phyloP scores from a whole-genome alignment of 768 basidiomycete species.

The Pleurotus eryngii region DNA sequence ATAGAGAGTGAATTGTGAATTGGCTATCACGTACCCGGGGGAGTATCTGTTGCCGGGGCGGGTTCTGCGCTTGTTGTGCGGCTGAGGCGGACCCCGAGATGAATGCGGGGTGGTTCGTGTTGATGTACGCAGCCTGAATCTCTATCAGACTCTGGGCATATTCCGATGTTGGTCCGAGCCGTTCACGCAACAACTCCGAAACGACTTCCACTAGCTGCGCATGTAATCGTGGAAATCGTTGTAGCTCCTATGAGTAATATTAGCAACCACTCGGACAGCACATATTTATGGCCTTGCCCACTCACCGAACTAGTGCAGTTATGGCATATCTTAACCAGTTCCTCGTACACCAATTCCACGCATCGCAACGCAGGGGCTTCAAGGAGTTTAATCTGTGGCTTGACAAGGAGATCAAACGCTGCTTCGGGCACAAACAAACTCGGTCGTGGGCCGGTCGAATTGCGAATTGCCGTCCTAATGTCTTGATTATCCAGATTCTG shows the following conservation, averaged over 20 bases:
- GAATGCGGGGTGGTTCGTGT: constrained; percentile 97
- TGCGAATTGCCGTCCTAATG: constrained; percentile 96
- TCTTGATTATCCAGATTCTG: constrained; percentile 90
- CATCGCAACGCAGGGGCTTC: constrained; percentile 94
- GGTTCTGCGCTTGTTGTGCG: constrained; percentile 43
- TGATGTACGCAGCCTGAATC: constrained; percentile 99
- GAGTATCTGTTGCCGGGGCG: constrained; percentile 39
- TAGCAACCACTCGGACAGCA: neutral
- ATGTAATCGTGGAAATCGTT: constrained; percentile 92
- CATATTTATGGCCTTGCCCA: constrained; percentile 7
- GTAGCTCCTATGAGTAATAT: constrained; percentile 64
- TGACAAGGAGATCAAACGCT: constrained; percentile 94
- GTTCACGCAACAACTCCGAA: constrained; percentile 92
- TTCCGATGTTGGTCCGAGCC: constrained; percentile 94
- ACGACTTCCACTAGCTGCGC: constrained; percentile 94
- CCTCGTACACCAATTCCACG: constrained; percentile 97
- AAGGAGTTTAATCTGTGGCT: constrained; percentile 95
- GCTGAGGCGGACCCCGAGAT: constrained; percentile 72
- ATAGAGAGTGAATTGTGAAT: constrained; percentile 2
- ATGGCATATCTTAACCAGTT: constrained; percentile 98
- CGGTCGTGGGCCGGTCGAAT: constrained; percentile 95
- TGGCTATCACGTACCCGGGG: constrained; percentile 46
- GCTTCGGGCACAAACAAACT: constrained; percentile 96
- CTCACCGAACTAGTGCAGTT: constrained; percentile 89
- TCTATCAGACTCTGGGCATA: constrained; percentile 94